These are phyloP conservation scores for Isoetes engelmannii DNA, from an alignment of 83 land plant genomes.

Conservation along the genomic window DNA sequence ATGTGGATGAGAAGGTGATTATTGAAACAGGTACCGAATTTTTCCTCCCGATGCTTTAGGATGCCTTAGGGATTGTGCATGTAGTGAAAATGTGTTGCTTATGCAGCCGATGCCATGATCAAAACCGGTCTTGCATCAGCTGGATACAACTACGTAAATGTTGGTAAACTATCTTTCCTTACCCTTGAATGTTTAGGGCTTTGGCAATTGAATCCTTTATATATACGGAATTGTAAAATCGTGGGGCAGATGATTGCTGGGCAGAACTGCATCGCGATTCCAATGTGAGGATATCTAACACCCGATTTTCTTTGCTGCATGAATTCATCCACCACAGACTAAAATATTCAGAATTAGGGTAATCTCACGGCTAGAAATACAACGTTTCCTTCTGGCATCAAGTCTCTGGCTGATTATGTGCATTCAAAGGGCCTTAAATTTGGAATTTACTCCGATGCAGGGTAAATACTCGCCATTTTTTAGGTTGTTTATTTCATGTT, in stretches of 20 bases:
- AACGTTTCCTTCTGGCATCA: conserved; percentile 10
- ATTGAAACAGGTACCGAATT: neutral
- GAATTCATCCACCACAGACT: neutral
- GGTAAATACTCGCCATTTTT: neutral
- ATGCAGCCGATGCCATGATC: conserved; percentile 5
- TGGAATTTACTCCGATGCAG: conserved; percentile 17
- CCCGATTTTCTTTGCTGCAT: neutral
- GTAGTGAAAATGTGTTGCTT: neutral
- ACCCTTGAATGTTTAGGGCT: too few relatives aligned
- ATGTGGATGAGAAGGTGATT: conserved; percentile 1
- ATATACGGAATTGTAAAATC: too few relatives aligned
- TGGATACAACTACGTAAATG: conserved; percentile 1
- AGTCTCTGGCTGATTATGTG: conserved; percentile 15
- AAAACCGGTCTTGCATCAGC: neutral
- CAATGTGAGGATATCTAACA: neutral
- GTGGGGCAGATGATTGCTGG: conserved; percentile 3
- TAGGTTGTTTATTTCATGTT: neutral
- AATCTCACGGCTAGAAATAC: neutral
- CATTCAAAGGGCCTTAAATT: conserved; percentile 11
- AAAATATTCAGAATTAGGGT: conserved; percentile 1
- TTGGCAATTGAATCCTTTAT: too few relatives aligned
- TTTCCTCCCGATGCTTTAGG: neutral
- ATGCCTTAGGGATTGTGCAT: neutral
- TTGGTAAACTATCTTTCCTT: neutral
- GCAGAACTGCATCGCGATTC: neutral